A percentile compares a stretch with the other conserved stretches of the same genome.
These are phyloP conservation scores for Xylaria arbuscula DNA, from an alignment of 2,329 filamentous ascomycete genomes.

Conservation along the genomic window DNA sequence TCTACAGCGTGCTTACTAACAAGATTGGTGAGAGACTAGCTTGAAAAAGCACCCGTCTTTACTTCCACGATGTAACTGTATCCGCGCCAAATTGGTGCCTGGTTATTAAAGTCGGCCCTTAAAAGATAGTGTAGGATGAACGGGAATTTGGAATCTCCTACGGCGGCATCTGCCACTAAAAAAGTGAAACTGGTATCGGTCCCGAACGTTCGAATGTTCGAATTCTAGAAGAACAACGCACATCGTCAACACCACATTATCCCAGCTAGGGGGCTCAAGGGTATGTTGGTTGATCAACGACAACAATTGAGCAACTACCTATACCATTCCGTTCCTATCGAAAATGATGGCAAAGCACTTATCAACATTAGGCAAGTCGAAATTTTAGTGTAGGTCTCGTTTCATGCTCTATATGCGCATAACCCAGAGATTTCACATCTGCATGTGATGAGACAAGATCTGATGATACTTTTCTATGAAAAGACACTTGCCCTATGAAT, in stretches of 20 bases:
- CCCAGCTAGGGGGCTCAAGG: background rate
- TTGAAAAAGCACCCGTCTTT: constrained; percentile 7
- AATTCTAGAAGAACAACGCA: background rate
- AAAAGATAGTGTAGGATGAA: background rate
- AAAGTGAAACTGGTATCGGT: background rate
- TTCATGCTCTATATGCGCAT: constrained; percentile 24
- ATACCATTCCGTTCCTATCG: background rate
- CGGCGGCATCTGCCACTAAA: background rate
- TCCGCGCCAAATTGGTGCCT: background rate
- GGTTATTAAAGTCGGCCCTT: background rate
- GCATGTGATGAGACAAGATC: constrained; percentile 18
- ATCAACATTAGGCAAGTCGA: constrained; percentile 19
- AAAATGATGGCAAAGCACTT: background rate
- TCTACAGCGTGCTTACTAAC: constrained; percentile 19
- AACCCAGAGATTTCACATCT: background rate
- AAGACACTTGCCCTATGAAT: background rate
- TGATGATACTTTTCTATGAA: background rate
- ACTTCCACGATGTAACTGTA: background rate
- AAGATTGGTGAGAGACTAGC: constrained; percentile 5
- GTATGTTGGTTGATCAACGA: background rate
- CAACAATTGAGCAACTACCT: background rate
- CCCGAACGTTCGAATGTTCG: constrained; percentile 1
- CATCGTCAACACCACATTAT: background rate
- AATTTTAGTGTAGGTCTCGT: constrained; percentile 1
- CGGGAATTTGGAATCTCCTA: background rate